These are phyloP conservation scores for Hypoxylon subgilvum DNA, from an alignment of 495 filamentous ascomycete species.

Conservation along the genomic window DNA sequence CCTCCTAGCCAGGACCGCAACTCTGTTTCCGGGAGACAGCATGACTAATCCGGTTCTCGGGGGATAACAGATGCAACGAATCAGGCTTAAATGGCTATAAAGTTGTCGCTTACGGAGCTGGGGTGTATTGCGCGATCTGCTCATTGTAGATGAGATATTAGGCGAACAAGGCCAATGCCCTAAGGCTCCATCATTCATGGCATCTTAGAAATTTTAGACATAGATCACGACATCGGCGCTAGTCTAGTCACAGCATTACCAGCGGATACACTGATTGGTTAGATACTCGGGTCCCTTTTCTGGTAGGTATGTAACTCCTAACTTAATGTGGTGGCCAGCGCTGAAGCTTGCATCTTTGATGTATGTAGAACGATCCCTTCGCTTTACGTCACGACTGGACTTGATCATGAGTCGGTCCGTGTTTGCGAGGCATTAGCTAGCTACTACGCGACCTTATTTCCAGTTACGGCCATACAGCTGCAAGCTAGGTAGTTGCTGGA, in stretches of 20 bases:
- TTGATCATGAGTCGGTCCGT: no score
- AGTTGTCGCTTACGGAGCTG: constrained; percentile 24
- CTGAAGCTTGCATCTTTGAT: background rate
- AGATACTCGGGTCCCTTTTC: constrained; percentile 12
- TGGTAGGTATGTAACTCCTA: no score
- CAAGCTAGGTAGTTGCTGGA: background rate
- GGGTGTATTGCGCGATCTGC: constrained; percentile 38
- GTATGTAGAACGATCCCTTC: no score
- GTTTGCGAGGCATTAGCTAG: no score
- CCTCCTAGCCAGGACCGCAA: background rate
- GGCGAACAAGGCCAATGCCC: constrained; percentile 6
- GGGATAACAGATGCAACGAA: constrained; percentile 4
- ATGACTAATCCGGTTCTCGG: constrained; percentile 41
- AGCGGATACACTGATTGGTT: constrained; percentile 41
- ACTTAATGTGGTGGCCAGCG: constrained; percentile 2
- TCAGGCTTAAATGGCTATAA: constrained; percentile 8
- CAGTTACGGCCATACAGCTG: background rate
- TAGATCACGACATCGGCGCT: constrained; percentile 51
- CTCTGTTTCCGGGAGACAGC: background rate
- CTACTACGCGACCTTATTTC: constrained; percentile 16
- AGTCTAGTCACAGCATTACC: constrained; percentile 37
- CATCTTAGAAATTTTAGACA: constrained; percentile 41
- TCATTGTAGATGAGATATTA: constrained; percentile 33
- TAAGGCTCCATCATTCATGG: constrained; percentile 5
- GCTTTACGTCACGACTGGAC: no score